A percentile compares a stretch with the other conserved stretches of the same genome.
These are phyloP conservation scores for Melaleuca quinquenervia DNA, from an alignment of 345 rosid species.

Conservation along the genomic window DNA sequence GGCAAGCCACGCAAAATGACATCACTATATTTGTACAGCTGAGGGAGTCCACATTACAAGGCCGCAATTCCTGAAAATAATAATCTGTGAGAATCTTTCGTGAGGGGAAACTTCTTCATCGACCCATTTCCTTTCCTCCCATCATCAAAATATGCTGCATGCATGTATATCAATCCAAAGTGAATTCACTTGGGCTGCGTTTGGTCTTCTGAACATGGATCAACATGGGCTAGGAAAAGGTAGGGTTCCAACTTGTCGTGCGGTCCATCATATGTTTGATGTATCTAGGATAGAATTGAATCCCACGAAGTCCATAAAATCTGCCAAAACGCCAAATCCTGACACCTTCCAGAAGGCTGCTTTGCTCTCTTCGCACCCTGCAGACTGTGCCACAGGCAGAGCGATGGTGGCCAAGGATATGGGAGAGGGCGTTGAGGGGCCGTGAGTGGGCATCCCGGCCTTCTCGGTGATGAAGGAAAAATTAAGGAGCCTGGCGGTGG, in stretches of 20 bases:
- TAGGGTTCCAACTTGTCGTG: background rate
- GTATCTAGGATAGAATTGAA: background rate
- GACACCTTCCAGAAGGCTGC: slow-evolving; percentile 41
- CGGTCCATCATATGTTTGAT: background rate
- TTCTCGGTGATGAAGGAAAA: slow-evolving; percentile 58
- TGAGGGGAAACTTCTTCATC: background rate
- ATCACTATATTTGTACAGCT: background rate
- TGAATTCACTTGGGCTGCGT: background rate
- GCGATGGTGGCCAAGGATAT: slow-evolving; percentile 52
- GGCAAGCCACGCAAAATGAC: background rate
- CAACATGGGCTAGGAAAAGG: background rate
- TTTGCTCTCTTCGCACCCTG: slow-evolving; percentile 68
- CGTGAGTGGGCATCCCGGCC: slow-evolving; percentile 60
- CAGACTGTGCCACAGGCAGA: slow-evolving; percentile 50
- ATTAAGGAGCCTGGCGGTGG: slow-evolving; percentile 68
- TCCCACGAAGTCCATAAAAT: slow-evolving; percentile 47
- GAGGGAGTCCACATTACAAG: background rate
- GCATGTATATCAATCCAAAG: background rate
- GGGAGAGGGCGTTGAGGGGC: slow-evolving; percentile 75
- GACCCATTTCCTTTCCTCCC: background rate
- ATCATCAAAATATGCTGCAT: background rate
- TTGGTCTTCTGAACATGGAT: background rate
- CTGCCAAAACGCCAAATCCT: slow-evolving; percentile 44
- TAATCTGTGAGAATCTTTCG: background rate
- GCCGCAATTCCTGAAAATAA: background rate